These are phyloP conservation scores for Purshia tridentata DNA, from an alignment of 306 rosid genomes.

Conservation along the genomic window DNA sequence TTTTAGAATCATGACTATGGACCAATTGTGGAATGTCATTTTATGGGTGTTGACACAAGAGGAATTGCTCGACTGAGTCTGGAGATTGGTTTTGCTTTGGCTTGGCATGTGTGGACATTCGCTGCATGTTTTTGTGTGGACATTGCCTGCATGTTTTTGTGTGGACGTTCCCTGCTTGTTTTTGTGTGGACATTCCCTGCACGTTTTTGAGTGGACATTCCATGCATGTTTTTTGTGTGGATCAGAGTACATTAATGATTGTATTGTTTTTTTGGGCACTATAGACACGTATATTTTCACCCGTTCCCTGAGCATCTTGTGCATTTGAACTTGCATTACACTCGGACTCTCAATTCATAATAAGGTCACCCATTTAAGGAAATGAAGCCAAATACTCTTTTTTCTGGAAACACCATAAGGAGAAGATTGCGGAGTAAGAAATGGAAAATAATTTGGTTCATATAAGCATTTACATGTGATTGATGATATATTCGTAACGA, in stretches of 20 bases:
- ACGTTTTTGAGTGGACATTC: not conserved
- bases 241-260: not conserved
- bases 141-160: not conserved
- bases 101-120: not conserved
- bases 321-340: not conserved
- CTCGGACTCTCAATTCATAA: not conserved
- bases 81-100: not conserved
- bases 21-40: constrained; percentile 7
- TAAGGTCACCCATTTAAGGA: not conserved
- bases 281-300: not conserved
- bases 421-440: not conserved
- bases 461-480: not conserved
- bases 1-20: not conserved
- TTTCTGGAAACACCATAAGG: not conserved
- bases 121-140: not conserved
- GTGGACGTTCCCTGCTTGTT: too few species aligned
- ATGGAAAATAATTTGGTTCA: not conserved
- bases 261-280: not conserved
- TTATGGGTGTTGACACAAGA: not conserved
- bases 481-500: not conserved
- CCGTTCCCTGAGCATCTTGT: not conserved
- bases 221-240: not conserved
- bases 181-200: not conserved
- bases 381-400: not conserved
- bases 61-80: constrained; percentile 13